A percentile compares a stretch with the other conserved stretches of the same genome.
These are phyloP conservation scores for Arthroderma uncinatum DNA, from an alignment of 2,329 filamentous ascomycete species.

Conservation along the genomic window DNA sequence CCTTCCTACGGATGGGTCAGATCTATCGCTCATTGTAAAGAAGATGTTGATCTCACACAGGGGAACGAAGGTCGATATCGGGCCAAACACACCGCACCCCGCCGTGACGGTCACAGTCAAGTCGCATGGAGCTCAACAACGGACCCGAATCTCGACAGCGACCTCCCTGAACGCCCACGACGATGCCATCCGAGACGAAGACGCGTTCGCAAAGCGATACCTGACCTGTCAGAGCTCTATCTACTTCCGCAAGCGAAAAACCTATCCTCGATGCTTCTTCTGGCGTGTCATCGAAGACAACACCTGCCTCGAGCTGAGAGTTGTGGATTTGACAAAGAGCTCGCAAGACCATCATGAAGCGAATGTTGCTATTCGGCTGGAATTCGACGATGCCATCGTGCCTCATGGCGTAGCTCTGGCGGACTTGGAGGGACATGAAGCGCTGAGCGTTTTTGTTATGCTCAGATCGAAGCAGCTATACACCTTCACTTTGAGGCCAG, in stretches of 20 bases:
- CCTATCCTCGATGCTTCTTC: slow-evolving; percentile 71
- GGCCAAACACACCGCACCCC: slow-evolving; percentile 57
- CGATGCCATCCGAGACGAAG: slow-evolving; percentile 46
- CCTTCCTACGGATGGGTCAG: neutral
- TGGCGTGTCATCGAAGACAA: slow-evolving; percentile 81
- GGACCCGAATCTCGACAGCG: slow-evolving; percentile 36
- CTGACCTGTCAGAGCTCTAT: slow-evolving; percentile 70
- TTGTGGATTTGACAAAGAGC: slow-evolving; percentile 65
- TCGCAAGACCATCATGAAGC: slow-evolving; percentile 53
- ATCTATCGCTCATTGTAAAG: slow-evolving; percentile 6
- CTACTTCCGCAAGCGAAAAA: slow-evolving; percentile 67
- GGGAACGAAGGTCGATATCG: slow-evolving; percentile 75
- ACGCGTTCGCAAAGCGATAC: slow-evolving; percentile 58
- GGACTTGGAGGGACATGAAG: slow-evolving; percentile 66
- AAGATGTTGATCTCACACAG: slow-evolving; percentile 66
- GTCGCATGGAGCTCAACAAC: slow-evolving; percentile 34
- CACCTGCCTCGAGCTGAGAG: slow-evolving; percentile 69
- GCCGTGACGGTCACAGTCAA: slow-evolving; percentile 57
- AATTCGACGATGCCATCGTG: slow-evolving; percentile 62
- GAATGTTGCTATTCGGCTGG: slow-evolving; percentile 63
- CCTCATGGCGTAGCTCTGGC: slow-evolving; percentile 70
- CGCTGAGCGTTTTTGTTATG: slow-evolving; percentile 66
- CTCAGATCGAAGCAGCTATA: slow-evolving; percentile 71
- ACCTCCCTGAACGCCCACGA: slow-evolving; percentile 32
- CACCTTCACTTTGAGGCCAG: slow-evolving; percentile 69